phyloP scores from a whole-genome alignment of 1,284 basidiomycete genomes.

The Moesziomyces antarcticus region DNA sequence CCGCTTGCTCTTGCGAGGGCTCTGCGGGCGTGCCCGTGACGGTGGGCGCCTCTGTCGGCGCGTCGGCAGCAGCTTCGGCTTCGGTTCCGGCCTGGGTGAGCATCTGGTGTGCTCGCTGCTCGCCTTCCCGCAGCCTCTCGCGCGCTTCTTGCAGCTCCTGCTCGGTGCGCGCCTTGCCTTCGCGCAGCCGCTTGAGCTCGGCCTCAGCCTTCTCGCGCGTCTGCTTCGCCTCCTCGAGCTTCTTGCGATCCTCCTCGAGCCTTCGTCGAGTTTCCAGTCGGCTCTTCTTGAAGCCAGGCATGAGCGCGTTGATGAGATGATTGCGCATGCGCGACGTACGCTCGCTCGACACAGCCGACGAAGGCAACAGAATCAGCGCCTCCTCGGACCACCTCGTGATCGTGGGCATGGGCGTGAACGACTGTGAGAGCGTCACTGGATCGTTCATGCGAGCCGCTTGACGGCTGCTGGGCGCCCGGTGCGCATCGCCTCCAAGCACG shows the following conservation, averaged over 20 bases:
- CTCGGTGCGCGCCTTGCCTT: conserved; percentile 42
- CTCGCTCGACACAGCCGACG: conserved; percentile 76
- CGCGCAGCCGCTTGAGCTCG: conserved; percentile 44
- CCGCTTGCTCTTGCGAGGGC: conserved; percentile 1
- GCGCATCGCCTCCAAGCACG: conserved; percentile 24
- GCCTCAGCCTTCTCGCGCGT: conserved; percentile 63
- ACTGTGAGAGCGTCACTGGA: conserved; percentile 63
- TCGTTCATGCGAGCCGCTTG: conserved; percentile 41
- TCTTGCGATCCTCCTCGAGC: conserved; percentile 69
- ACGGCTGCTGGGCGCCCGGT: conserved; percentile 23
- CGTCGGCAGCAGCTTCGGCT: conserved; percentile 41
- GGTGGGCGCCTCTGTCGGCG: conserved; percentile 65
- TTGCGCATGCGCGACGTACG: conserved; percentile 78
- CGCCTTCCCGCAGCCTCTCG: conserved; percentile 59
- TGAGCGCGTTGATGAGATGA: conserved; percentile 80
- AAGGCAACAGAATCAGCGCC: conserved; percentile 77
- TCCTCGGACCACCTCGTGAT: conserved; percentile 92
- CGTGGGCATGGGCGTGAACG: conserved; percentile 78
- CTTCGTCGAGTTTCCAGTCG: conserved; percentile 32
- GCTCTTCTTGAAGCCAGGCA: conserved; percentile 73
- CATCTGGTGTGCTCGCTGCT: conserved; percentile 64
- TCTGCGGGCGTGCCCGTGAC: conserved; percentile 41
- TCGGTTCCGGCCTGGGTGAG: conserved; percentile 6
- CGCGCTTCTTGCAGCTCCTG: conserved; percentile 59
- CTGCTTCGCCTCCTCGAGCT: conserved; percentile 66